Percentiles rank a stretch among this genome's conserved stretches.
Conservation (phyloP, 2,329 filamentous ascomycete genomes). For the Amauroascus niger region DNA sequence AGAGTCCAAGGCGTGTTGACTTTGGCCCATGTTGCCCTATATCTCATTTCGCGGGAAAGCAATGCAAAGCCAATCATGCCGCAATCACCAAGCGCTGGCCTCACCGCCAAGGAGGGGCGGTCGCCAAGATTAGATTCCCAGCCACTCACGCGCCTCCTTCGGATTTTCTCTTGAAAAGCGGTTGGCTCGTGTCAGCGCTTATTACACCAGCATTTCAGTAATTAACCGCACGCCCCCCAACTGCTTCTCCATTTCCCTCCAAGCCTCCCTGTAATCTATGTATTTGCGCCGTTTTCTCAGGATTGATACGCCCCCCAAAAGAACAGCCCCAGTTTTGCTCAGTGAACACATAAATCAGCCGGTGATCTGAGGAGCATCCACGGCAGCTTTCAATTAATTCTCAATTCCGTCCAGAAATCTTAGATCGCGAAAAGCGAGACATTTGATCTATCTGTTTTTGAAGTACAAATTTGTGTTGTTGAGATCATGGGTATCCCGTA, state of each 20-base stretch:
- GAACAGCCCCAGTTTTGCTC: background rate
- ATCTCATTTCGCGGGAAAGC: background rate
- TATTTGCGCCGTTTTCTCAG: slow-evolving; percentile 1
- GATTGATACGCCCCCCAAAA: background rate
- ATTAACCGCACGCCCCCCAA: background rate
- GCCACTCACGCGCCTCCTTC: slow-evolving; percentile 3
- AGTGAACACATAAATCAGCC: background rate
- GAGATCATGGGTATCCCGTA: slow-evolving; percentile 36
- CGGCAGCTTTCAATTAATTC: background rate
- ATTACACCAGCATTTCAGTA: slow-evolving; percentile 3
- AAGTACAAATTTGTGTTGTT: background rate
- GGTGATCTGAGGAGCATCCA: background rate
- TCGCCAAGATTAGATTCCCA: background rate
- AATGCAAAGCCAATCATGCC: background rate
- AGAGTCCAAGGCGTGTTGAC: too few relatives aligned
- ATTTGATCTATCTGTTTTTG: background rate
- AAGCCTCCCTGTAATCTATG: background rate
- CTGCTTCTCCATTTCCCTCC: background rate
- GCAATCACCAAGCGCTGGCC: background rate
- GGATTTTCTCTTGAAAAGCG: slow-evolving; percentile 12
- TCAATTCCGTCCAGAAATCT: background rate
- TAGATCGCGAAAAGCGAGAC: background rate
- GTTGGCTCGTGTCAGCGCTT: background rate
- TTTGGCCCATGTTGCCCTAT: too few relatives aligned
- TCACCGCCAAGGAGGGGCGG: background rate